Conservation (phyloP, 2,329 filamentous ascomycete genomes). For the Pseudocercospora fuligena region DNA sequence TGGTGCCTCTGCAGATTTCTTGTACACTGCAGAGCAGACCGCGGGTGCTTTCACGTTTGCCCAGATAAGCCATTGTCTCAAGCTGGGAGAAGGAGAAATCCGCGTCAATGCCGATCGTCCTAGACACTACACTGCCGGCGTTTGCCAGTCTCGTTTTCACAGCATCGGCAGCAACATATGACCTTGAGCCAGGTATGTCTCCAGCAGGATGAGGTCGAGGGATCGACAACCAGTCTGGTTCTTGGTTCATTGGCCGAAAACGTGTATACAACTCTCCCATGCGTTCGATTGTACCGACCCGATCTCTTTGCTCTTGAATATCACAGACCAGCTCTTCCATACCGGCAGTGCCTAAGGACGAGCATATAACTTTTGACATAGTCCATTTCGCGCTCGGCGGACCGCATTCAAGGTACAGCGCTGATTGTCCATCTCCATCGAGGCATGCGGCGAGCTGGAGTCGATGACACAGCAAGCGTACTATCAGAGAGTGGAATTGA, state of each 20-base stretch:
- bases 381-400: constrained; percentile 71
- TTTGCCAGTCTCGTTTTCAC: constrained; percentile 21
- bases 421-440: constrained; percentile 61
- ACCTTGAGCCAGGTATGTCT: constrained; percentile 53
- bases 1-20: constrained; percentile 68
- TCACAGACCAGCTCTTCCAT: constrained; percentile 50
- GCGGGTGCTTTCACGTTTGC: constrained; percentile 65
- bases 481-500: constrained; percentile 66
- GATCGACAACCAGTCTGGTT: constrained; percentile 49
- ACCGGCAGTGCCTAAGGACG: constrained; percentile 67
- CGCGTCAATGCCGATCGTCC: constrained; percentile 68
- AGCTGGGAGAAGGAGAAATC: constrained; percentile 77
- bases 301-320: constrained; percentile 42
- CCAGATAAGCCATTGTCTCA: constrained; percentile 69
- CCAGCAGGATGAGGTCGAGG: constrained; percentile 51
- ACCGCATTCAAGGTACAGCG: constrained; percentile 78
- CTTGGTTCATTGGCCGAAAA: constrained; percentile 68
- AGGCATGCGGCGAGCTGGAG: constrained; percentile 63
- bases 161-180: constrained; percentile 36
- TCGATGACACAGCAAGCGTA: constrained; percentile 68
- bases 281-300: constrained; percentile 52
- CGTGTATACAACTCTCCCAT: constrained; percentile 68
- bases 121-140: constrained; percentile 51
- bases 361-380: constrained; percentile 71
- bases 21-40: constrained; percentile 69